Conservation (phyloP, 768 basidiomycete genomes). For the Suillus ampliporus region DNA sequence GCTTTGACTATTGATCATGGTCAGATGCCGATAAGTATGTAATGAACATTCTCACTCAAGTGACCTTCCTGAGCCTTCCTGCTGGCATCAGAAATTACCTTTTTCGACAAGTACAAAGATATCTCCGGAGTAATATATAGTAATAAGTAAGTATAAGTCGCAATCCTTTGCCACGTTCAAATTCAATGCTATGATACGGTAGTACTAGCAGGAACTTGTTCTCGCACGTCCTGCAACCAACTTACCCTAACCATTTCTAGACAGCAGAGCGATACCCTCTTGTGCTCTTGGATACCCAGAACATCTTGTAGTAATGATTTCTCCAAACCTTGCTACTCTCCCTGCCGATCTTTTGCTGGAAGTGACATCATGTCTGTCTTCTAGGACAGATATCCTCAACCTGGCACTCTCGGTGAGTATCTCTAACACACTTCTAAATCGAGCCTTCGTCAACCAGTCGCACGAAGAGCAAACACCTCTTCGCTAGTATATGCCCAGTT, state of each 20-base stretch:
- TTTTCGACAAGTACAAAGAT: no score
- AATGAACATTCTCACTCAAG: background rate
- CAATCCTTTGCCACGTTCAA: no score
- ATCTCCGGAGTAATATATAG: no score
- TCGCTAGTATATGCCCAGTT: conserved; percentile 55
- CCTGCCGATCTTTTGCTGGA: conserved; percentile 74
- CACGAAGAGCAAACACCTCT: conserved; percentile 59
- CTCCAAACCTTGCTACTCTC: conserved; percentile 21
- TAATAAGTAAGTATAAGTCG: no score
- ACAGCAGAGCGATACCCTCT: background rate
- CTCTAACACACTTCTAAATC: background rate
- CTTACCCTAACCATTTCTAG: background rate
- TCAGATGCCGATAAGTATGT: no score
- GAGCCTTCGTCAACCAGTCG: conserved; percentile 14
- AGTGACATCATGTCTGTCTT: conserved; percentile 59
- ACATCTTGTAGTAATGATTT: background rate
- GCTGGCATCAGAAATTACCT: no score
- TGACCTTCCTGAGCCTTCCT: no score
- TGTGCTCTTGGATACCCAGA: background rate
- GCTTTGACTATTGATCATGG: background rate
- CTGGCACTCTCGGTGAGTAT: conserved; percentile 63
- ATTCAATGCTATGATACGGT: no score
- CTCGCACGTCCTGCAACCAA: background rate
- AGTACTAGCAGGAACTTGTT: no score
- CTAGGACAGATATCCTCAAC: conserved; percentile 58